Base-by-base conservation (phyloP, 805 yeast species). In the Teunomyces atbi region DNA sequence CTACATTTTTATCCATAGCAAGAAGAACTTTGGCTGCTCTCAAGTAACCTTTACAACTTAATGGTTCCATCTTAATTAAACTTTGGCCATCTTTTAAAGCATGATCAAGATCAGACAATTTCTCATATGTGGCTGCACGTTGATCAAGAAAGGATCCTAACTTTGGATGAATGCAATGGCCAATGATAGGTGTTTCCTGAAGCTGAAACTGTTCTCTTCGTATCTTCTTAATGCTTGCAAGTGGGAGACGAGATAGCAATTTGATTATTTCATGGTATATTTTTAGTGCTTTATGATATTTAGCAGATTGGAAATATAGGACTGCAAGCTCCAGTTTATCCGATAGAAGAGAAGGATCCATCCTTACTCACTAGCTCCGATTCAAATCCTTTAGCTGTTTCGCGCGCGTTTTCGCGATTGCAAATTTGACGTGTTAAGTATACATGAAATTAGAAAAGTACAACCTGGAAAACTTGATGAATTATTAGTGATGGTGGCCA, bases 81-180 rank as follows among this genome's bases (percentile, higher is more conserved):
- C 45, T 51, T 26, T 61, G 53, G 0, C 74, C 74, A 45, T 77
- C 81, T 20, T 50, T 47, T 23, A 68, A 58, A 0, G 81, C 77
- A 7, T 53, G 50, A 0, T 54, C 56, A 3, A 59, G 41, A 12
- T 62, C 55, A 4, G 59, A 57, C 43, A 77, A 49, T 48, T 75
- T 77, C 47, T 76, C 77, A 54, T 59, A 67, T 1, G 79, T 68
- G 2, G 83, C 83, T 1, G 82, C 78, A 15, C 81, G 54, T 45
- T 70, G 74, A 50, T 79, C 83, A 8, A 70, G 54, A 5, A 69
- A 47, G 1, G 65, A 53, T 1, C 66, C 58, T 5, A 72, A 46
- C 49, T 64, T 63, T 1, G 77, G 77, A 48, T 72, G 77, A 6
- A 61, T 55, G 5, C 54, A 29, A 5, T 60, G 56, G 6, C 73